Base-by-base conservation (phyloP, 345 rosid species). In the Rhizophora apiculata region DNA sequence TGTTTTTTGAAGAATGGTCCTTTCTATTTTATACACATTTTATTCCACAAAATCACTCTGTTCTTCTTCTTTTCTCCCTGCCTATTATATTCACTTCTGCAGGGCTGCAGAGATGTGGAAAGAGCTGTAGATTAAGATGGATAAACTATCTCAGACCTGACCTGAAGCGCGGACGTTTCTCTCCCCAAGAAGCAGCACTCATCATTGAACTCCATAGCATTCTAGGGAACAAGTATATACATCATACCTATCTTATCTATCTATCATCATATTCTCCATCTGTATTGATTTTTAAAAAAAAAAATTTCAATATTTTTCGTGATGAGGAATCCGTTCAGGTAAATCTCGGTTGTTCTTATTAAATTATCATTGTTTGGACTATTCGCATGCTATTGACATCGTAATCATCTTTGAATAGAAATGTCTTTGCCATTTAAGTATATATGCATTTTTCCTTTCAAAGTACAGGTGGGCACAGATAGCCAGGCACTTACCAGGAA, bases 71-170 rank as follows among this genome's bases (percentile, higher is more conserved):
- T 29, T 16, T 56, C 27, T 68, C 51, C 26, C 6, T 46, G 27
- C 22, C 74, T 53, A 16, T 21, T 62, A 21, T 54, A 3, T 16
- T 34, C 55, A 30, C 34, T 60, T 37, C 21, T 71, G 49, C 78
- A 95, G 97, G 98, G 21, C 76, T 95, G 52, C 90, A 92, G 65
- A 84, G 99, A 83, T 95, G 99, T 80, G 99, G 99, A 22, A 95
- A 92, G 84, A 95, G 99, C 64, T 95, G 96, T 83, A 92, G 97
- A 63, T 75, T 94, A 63, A 82, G 97, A 80, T 94, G 98, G 98
- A 94, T 94, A 75, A 94, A 94, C 74, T 95, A 89, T 72, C 80
- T 95, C 19, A 76, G 99, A 60, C 98, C 98, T 18, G 96, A 95
- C 74, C 79, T 95, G n/a, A 95, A 95, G 77, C 90, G 98, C 54